These are phyloP conservation scores for Fomitopsis betulina DNA, from an alignment of 1,284 basidiomycete genomes.

Conservation along the genomic window DNA sequence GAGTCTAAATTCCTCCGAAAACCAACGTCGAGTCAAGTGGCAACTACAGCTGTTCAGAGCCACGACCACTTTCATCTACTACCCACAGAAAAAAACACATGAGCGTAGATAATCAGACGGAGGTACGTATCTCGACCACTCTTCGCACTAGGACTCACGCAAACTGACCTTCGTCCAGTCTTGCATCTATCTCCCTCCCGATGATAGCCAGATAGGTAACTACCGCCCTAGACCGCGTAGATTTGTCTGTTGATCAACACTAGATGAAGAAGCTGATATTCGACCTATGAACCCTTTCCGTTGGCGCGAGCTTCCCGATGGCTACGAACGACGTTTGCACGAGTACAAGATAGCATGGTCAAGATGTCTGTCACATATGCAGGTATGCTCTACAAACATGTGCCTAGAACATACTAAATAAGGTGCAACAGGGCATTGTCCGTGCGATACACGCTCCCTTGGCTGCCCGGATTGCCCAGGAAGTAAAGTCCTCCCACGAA, in stretches of 20 bases:
- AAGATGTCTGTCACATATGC: conserved; percentile 27
- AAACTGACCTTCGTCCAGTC: not conserved
- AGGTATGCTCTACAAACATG: conserved; percentile 24
- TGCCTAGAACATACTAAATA: no score
- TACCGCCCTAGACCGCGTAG: not conserved
- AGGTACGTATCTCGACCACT: not conserved
- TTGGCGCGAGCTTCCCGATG: conserved; percentile 22
- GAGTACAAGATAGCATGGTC: conserved; percentile 28
- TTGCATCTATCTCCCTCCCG: conserved; percentile 25
- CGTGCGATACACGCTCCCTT: conserved; percentile 23
- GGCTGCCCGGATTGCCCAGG: conserved; percentile 17
- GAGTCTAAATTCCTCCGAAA: no score
- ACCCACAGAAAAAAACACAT: no score
- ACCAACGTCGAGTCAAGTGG: no score
- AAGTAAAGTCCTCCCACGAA: conserved; percentile 23
- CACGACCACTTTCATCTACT: no score
- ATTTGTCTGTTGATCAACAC: not conserved
- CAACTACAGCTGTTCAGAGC: no score
- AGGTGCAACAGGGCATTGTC: conserved; percentile 6
- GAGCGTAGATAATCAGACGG: not conserved
- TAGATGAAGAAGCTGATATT: not conserved
- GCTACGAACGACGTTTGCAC: conserved; percentile 25
- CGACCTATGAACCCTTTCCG: conserved; percentile 4
- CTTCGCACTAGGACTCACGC: not conserved
- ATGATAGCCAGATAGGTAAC: conserved; percentile 7